phyloP scores from a whole-genome alignment of 2,329 filamentous ascomycete species.

The Aspergillus terreus region DNA sequence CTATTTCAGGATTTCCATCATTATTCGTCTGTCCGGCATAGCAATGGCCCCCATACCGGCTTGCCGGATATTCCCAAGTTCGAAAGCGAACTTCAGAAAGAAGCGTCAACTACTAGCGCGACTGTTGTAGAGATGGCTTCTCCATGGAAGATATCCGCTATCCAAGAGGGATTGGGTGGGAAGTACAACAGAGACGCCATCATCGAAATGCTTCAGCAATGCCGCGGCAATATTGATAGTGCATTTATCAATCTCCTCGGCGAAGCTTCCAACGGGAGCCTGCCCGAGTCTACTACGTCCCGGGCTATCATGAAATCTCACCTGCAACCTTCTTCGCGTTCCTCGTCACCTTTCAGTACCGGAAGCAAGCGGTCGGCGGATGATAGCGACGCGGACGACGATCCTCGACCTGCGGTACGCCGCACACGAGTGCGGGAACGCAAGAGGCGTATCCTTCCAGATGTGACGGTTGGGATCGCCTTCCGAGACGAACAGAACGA shows the following conservation, averaged over 20 bases:
- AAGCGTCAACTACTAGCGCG: constrained; percentile 9
- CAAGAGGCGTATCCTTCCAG: constrained; percentile 33
- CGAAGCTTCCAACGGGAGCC: constrained; percentile 30
- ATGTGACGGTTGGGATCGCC: constrained; percentile 38
- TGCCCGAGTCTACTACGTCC: constrained; percentile 19
- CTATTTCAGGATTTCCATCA: constrained; percentile 56
- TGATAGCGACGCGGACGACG: constrained; percentile 37
- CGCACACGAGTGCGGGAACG: constrained; percentile 24
- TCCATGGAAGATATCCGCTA: constrained; percentile 55
- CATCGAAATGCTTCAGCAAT: constrained; percentile 50
- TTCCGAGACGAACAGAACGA: constrained; percentile 38
- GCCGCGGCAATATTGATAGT: constrained; percentile 51
- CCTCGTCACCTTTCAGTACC: constrained; percentile 40
- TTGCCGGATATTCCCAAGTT: constrained; percentile 44
- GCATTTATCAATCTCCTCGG: constrained; percentile 53
- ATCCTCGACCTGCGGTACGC: constrained; percentile 25
- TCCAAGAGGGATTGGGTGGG: constrained; percentile 50
- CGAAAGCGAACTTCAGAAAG: constrained; percentile 8
- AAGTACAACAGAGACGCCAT: constrained; percentile 50
- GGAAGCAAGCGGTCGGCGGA: constrained; percentile 41
- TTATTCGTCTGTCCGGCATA: constrained; percentile 63
- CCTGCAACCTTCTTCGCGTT: constrained; percentile 35
- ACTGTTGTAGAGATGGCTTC: constrained; percentile 38
- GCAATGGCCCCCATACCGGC: constrained; percentile 57
- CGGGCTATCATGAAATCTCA: constrained; percentile 28